Base-by-base conservation (phyloP, 2,329 filamentous ascomycete species). In the Pseudogymnoascus sp. region DNA sequence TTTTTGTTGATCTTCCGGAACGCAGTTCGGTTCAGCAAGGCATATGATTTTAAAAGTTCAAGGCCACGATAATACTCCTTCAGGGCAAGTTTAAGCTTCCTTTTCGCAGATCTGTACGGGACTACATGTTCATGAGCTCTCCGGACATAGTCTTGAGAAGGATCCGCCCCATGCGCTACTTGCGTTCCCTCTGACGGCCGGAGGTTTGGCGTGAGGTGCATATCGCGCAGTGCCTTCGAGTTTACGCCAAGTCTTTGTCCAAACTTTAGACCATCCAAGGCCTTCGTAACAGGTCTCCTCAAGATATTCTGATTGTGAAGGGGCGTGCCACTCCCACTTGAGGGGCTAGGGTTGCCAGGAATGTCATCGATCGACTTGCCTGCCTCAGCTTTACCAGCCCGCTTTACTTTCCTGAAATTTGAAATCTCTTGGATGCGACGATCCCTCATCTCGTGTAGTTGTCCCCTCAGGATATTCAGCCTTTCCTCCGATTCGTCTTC, bases 1-100 rank as follows among this genome's bases (percentile, higher is more conserved):
- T 99, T 99, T 75, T 99, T 99, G 77, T 96, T 97, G 72, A 99
- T 91, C 75, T 99, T 99, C 34, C 93, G 88, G 72, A 97, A 97
- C 0, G 92, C 95, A 0, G 91, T 96, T 59, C 91, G 85, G 74
- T 99, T 99, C 12, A 97, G 80, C 21, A 96, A 78, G 1, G 92
- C 88, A 70, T 96, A 99, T 0, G 91, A 90, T 77, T 97, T 97
- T 64, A 99, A 82, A 53, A 97, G 79, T 73, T 99, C 95, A 12
- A 99, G 81, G 0, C 90, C 89, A 18, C 93, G 88, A 73, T 99
- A 97, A 73, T 92, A 96, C 74, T 97, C 95, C 70, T 96, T 90
- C 60, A 97, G 76, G 0, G 95, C 95, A 59, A 91, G 78, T 75
- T 97, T 97, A 63, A 99, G 81, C 77, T 97, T 96, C 65, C 89